phyloP scores from a whole-genome alignment of 2,329 filamentous ascomycete species.

The Cryphonectria nitschkei region DNA sequence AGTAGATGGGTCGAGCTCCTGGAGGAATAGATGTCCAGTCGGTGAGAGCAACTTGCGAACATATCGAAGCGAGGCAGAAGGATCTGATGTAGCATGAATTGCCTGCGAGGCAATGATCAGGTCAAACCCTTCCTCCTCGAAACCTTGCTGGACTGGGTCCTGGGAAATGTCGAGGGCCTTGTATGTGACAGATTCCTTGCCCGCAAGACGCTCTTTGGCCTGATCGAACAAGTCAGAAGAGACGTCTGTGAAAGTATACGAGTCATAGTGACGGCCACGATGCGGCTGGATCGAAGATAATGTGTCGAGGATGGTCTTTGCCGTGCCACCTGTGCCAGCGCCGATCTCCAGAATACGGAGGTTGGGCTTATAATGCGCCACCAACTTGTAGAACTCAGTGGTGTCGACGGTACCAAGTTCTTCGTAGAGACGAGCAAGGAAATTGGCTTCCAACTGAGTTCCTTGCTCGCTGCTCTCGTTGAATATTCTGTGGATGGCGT shows the following conservation, averaged over 20 bases:
- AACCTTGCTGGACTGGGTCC: constrained; percentile 37
- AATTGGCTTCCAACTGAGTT: background rate
- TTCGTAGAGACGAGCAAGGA: background rate
- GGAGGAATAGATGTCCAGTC: constrained; percentile 35
- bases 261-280: constrained; percentile 10
- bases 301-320: constrained; percentile 38
- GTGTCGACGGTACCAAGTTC: background rate
- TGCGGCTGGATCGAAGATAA: background rate
- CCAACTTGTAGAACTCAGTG: background rate
- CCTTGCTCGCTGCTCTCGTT: background rate
- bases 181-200: constrained; percentile 33
- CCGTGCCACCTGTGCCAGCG: constrained; percentile 47
- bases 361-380: background rate
- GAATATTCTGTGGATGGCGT: background rate
- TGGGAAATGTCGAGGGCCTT: constrained; percentile 38
- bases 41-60: constrained; percentile 37
- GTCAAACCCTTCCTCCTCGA: constrained; percentile 36
- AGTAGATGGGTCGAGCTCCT: constrained; percentile 7
- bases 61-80: constrained; percentile 33
- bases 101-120: constrained; percentile 37
- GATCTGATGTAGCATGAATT: constrained; percentile 35
- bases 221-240: background rate
- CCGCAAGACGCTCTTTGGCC: constrained; percentile 37
- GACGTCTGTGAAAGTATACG: constrained; percentile 15
- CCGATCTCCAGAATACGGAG: constrained; percentile 45